Conservation (phyloP, 306 rosid genomes). For the Medicago arabica region DNA sequence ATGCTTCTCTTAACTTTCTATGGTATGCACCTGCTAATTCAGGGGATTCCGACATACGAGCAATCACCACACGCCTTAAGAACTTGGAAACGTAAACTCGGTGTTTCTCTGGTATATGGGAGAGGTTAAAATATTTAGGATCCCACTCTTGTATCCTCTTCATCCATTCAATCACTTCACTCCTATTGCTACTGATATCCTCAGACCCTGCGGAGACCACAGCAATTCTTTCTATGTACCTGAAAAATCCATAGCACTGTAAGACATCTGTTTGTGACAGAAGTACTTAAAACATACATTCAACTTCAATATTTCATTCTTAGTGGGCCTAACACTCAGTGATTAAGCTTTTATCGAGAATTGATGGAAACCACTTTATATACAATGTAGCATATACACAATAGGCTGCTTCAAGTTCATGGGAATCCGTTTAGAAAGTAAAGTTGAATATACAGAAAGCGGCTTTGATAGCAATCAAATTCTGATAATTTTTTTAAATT, state of each 20-base stretch:
- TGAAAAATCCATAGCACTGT: constrained; percentile 49
- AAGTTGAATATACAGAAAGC: constrained; percentile 16
- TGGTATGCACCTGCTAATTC: constrained; percentile 89
- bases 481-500: neutral
- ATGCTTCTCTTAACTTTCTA: constrained; percentile 75
- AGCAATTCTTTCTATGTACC: constrained; percentile 94
- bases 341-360: constrained; percentile 22
- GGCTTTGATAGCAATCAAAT: neutral
- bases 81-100: constrained; percentile 70
- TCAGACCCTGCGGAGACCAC: constrained; percentile 67
- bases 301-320: constrained; percentile 23
- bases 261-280: constrained; percentile 16
- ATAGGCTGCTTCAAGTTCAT: constrained; percentile 6
- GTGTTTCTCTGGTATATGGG: constrained; percentile 76
- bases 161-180: constrained; percentile 89
- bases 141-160: constrained; percentile 89
- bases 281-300: constrained; percentile 6
- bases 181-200: constrained; percentile 47
- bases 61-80: constrained; percentile 73
- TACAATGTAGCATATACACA: constrained; percentile 18
- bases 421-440: constrained; percentile 15
- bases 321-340: neutral
- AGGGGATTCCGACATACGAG: constrained; percentile 89
- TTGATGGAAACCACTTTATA: neutral
- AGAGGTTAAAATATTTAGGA: constrained; percentile 73